These are phyloP conservation scores for Penicillium bovifimosum DNA, from an alignment of 495 filamentous ascomycete species.

Conservation along the genomic window DNA sequence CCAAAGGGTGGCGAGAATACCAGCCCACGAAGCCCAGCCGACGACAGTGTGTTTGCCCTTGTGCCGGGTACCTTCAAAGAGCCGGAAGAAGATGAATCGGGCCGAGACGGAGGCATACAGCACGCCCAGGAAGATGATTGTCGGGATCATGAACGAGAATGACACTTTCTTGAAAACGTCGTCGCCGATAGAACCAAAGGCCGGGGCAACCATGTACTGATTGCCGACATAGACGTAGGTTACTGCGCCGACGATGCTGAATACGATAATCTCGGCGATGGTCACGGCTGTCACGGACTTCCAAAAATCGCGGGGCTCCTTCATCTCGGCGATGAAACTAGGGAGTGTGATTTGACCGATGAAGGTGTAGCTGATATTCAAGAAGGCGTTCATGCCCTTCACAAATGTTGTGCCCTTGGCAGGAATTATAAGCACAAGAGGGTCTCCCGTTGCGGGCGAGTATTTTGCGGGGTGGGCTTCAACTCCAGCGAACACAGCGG, in stretches of 20 bases:
- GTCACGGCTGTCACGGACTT: constrained; percentile 86
- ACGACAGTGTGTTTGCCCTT: constrained; percentile 72
- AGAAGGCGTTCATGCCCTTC: constrained; percentile 69
- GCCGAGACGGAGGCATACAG: constrained; percentile 83
- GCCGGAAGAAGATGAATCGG: constrained; percentile 80
- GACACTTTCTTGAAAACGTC: constrained; percentile 71
- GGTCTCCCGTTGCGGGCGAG: constrained; percentile 49
- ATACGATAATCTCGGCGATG: constrained; percentile 76
- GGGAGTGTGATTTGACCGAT: constrained; percentile 90
- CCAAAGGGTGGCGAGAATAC: constrained; percentile 70
- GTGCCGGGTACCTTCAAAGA: constrained; percentile 72
- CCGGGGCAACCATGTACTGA: constrained; percentile 74
- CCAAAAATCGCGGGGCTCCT: constrained; percentile 77
- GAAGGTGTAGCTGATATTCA: constrained; percentile 90
- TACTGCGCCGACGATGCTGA: constrained; percentile 67
- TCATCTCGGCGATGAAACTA: constrained; percentile 91
- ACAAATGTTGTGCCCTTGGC: constrained; percentile 72
- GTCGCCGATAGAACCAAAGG: constrained; percentile 72
- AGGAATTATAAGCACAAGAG: constrained; percentile 60
- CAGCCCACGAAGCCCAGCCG: constrained; percentile 73
- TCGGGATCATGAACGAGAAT: constrained; percentile 91
- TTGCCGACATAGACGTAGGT: constrained; percentile 79
- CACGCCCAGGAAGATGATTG: constrained; percentile 82
- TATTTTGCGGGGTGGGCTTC: constrained; percentile 63
- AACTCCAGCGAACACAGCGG: constrained; percentile 70